Conservation (phyloP, 257 asterid genomes). For the Verbena officinalis region DNA sequence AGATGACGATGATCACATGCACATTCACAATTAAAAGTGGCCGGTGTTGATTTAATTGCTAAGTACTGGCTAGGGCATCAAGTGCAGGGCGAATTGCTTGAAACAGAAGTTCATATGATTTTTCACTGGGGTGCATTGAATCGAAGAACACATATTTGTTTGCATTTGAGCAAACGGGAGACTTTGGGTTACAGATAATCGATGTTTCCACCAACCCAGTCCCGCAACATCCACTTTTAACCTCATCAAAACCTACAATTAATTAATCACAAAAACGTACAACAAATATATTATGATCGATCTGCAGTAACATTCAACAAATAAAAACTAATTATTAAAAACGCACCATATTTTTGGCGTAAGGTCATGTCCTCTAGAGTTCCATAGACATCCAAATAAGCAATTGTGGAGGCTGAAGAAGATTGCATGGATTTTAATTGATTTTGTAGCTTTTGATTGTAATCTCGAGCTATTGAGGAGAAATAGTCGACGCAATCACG, state of each 20-base stretch:
- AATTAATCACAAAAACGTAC: background rate
- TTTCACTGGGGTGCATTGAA: slow-evolving; percentile 72
- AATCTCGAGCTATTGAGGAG: slow-evolving; percentile 49
- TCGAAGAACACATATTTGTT: slow-evolving; percentile 67
- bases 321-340: too few relatives aligned
- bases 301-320: too few relatives aligned
- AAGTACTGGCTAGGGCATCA: slow-evolving; percentile 41
- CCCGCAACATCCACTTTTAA: slow-evolving; percentile 78
- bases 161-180: slow-evolving; percentile 54
- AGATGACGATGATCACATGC: too few relatives aligned
- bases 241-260: slow-evolving; percentile 57
- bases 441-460: slow-evolving; percentile 50
- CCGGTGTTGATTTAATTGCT: too few relatives aligned
- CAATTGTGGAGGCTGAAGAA: slow-evolving; percentile 39
- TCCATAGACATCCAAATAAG: slow-evolving; percentile 46
- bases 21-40: too few relatives aligned
- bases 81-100: slow-evolving; percentile 43
- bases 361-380: slow-evolving; percentile 50
- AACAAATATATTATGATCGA: too few relatives aligned
- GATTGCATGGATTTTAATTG: slow-evolving; percentile 33
- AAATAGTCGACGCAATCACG: slow-evolving; percentile 47
- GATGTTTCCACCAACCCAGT: slow-evolving; percentile 64
- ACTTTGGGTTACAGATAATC: slow-evolving; percentile 50
- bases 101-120: slow-evolving; percentile 42
- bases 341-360: slow-evolving; percentile 50